Evolutionary conservation across 805 yeast species (phyloP).

Genomic region (Huiozyma naganishii): DNA sequence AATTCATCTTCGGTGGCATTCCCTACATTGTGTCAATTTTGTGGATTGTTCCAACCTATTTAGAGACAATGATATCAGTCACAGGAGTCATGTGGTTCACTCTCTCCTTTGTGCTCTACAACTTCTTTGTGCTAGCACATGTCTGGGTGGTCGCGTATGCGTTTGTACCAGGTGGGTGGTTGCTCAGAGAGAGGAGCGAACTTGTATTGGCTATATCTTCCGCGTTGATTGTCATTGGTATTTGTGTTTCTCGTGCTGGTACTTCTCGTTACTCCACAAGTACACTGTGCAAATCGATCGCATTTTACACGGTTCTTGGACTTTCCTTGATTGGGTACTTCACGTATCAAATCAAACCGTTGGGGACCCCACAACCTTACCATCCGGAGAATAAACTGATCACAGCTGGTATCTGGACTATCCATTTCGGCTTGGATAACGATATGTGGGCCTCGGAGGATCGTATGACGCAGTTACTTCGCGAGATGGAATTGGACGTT

Average conservation of each 20-base stretch:
- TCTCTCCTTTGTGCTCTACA: slow-evolving; percentile 37
- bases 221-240: slow-evolving; percentile 41
- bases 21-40: slow-evolving; percentile 51
- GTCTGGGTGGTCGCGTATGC: slow-evolving; percentile 98
- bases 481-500: slow-evolving; percentile 82
- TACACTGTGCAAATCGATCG: slow-evolving; percentile 11
- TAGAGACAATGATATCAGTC: slow-evolving; percentile 40
- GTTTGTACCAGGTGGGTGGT: slow-evolving; percentile 89
- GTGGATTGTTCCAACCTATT: slow-evolving; percentile 52
- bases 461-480: slow-evolving; percentile 74
- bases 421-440: slow-evolving; percentile 93
- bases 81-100: slow-evolving; percentile 46
- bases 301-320: slow-evolving; percentile 9
- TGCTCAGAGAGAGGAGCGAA: slow-evolving; percentile 82
- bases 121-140: slow-evolving; percentile 60
- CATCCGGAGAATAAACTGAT: slow-evolving; percentile 59
- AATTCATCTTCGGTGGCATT: slow-evolving; percentile 51
- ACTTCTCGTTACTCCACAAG: background rate
- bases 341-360: slow-evolving; percentile 20
- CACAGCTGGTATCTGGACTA: slow-evolving; percentile 97
- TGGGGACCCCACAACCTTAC: slow-evolving; percentile 49
- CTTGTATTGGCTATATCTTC: slow-evolving; percentile 52
- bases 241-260: slow-evolving; percentile 10
- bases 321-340: slow-evolving; percentile 14
- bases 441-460: slow-evolving; percentile 96